Percentiles rank a stretch among this genome's conserved stretches.
Evolutionary conservation across 306 rosid species (phyloP).

Genomic region (Cucurbita argyrosperma): DNA sequence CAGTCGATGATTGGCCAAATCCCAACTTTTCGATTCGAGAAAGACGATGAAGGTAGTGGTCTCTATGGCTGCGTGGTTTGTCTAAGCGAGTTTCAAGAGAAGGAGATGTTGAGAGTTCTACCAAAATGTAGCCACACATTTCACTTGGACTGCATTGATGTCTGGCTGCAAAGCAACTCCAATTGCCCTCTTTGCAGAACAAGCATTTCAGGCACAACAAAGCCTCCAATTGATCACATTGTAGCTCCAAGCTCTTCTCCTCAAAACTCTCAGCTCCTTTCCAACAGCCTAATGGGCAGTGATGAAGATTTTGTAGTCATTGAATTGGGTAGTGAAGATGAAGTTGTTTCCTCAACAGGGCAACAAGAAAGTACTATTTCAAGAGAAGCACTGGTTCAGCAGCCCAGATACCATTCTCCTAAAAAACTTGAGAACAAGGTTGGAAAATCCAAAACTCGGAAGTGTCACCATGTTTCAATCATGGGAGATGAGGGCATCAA

Average conservation of each 20-base stretch:
- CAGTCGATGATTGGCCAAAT: slow-evolving; percentile 38
- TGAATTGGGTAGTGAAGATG: slow-evolving; percentile 36
- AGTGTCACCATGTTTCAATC: slow-evolving; percentile 40
- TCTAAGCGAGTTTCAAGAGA: slow-evolving; percentile 57
- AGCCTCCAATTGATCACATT: slow-evolving; percentile 26
- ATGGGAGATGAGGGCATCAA: slow-evolving; percentile 69
- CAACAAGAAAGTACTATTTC: slow-evolving; percentile 23
- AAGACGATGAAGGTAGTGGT: slow-evolving; percentile 12
- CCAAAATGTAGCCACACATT: slow-evolving; percentile 82
- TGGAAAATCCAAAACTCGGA: slow-evolving; percentile 8
- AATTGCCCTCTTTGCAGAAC: slow-evolving; percentile 95
- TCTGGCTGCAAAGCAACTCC: slow-evolving; percentile 81
- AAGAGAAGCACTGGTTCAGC: slow-evolving; percentile 10
- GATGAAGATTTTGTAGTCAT: slow-evolving; percentile 70
- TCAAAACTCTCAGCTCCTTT: slow-evolving; percentile 37
- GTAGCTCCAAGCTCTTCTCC: slow-evolving; percentile 79
- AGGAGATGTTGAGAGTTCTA: slow-evolving; percentile 60
- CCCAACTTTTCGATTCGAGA: slow-evolving; percentile 39
- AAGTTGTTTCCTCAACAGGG: slow-evolving; percentile 12
- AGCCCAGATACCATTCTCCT: slow-evolving; percentile 17
- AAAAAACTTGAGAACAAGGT: slow-evolving; percentile 21
- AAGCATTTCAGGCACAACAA: slow-evolving; percentile 54
- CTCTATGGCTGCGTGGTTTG: slow-evolving; percentile 51
- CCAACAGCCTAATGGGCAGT: slow-evolving; percentile 28
- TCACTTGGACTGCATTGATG: slow-evolving; percentile 87